Percentiles rank a stretch among this genome's conserved stretches.
Evolutionary conservation across 495 filamentous ascomycete genomes (phyloP).

Genomic region (Bathelium albidoporum): DNA sequence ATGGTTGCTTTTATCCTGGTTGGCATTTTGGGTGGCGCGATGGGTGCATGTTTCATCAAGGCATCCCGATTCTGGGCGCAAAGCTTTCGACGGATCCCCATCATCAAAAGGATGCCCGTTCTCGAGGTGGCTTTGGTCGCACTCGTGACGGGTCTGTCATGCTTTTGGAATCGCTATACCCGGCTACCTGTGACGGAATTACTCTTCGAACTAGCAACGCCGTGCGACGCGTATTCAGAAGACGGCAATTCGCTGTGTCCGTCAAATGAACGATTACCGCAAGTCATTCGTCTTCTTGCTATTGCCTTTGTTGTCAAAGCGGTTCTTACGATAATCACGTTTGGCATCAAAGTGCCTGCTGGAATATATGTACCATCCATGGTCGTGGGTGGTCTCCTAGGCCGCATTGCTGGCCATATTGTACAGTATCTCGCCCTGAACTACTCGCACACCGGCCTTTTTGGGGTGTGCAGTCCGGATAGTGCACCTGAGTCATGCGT

Average conservation of each 20-base stretch:
- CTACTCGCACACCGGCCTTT: constrained; percentile 61
- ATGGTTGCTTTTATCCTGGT: constrained; percentile 74
- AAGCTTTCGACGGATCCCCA: constrained; percentile 69
- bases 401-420: constrained; percentile 74
- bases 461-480: constrained; percentile 58
- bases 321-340: constrained; percentile 75
- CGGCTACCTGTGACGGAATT: constrained; percentile 84
- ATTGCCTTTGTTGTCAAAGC: constrained; percentile 84
- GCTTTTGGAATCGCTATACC: constrained; percentile 91
- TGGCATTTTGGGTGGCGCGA: constrained; percentile 72
- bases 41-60: constrained; percentile 93
- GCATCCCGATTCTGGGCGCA: constrained; percentile 80
- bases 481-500: constrained; percentile 73
- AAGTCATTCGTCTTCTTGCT: constrained; percentile 56
- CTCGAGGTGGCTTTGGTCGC: constrained; percentile 85
- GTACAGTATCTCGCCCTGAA: constrained; percentile 74
- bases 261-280: constrained; percentile 60
- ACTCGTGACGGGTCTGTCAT: constrained; percentile 66
- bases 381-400: constrained; percentile 92
- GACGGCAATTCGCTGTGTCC: constrained; percentile 65
- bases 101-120: constrained; percentile 74
- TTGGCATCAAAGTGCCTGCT: constrained; percentile 89
- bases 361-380: constrained; percentile 98
- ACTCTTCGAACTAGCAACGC: constrained; percentile 78
- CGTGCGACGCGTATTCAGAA: constrained; percentile 59